These are phyloP conservation scores for Phaffomyces thermotolerans DNA, from an alignment of 805 yeast genomes.

Conservation along the genomic window DNA sequence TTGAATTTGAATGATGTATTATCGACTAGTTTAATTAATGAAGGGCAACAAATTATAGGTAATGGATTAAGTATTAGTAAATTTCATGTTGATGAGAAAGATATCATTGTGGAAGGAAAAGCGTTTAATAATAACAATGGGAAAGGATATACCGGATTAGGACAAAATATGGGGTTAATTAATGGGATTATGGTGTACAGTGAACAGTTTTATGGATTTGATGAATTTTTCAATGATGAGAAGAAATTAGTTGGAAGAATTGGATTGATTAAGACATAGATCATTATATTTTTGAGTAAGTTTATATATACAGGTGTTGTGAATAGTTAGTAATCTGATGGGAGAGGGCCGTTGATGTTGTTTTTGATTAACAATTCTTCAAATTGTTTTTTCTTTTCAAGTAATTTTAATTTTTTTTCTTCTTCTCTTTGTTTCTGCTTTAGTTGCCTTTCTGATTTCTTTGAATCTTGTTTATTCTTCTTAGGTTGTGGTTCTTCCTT, in stretches of 20 bases:
- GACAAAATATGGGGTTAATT: conserved; percentile 29
- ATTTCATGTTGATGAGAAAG: not conserved
- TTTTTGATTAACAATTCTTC: conserved; percentile 6
- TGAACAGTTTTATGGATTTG: conserved; percentile 30
- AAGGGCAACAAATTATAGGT: too few relatives aligned
- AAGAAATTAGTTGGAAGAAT: conserved; percentile 28
- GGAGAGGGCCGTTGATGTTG: not conserved
- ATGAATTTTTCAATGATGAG: conserved; percentile 20
- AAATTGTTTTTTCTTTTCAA: conserved; percentile 11
- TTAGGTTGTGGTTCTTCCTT: conserved; percentile 9
- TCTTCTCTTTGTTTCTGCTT: conserved; percentile 20
- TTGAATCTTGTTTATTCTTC: conserved; percentile 10
- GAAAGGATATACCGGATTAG: conserved; percentile 36
- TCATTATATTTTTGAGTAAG: too few relatives aligned
- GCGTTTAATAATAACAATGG: not conserved
- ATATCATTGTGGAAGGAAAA: conserved; percentile 11
- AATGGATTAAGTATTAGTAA: too few relatives aligned
- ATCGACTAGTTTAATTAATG: not conserved
- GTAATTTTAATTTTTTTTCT: conserved; percentile 17
- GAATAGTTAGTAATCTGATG: too few relatives aligned
- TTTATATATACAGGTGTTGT: too few relatives aligned
- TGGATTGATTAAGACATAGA: conserved; percentile 10
- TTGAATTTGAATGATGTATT: conserved; percentile 22
- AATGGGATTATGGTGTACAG: conserved; percentile 30
- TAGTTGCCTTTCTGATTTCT: conserved; percentile 17